phyloP scores from a whole-genome alignment of 2,329 filamentous ascomycete species.

The Sarocladium brachiariae region DNA sequence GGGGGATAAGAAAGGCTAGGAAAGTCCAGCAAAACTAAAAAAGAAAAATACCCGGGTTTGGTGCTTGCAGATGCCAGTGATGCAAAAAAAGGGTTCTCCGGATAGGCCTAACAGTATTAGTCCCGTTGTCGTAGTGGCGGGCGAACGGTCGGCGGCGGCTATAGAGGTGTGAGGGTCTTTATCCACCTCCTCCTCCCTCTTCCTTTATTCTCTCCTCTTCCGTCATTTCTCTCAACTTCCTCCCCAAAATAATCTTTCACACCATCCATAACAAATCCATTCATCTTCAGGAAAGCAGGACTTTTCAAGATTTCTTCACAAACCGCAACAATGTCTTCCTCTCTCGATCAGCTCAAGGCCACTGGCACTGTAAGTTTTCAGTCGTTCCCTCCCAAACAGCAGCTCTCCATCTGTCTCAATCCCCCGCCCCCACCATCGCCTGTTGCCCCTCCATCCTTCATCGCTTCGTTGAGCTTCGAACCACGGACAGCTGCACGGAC shows the following conservation, averaged over 20 bases:
- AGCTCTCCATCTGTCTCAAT: slow-evolving; percentile 17
- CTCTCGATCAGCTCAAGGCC: slow-evolving; percentile 96
- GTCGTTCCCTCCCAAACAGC: neutral
- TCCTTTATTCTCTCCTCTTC: slow-evolving; percentile 16
- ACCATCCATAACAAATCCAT: slow-evolving; percentile 4
- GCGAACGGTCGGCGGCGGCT: neutral
- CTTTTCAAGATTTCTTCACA: neutral
- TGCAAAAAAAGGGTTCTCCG: neutral
- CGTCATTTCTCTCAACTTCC: slow-evolving; percentile 10
- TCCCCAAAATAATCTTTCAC: neutral
- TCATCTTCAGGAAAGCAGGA: slow-evolving; percentile 3
- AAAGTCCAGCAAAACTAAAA: no score
- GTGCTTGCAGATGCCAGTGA: neutral
- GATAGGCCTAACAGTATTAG: no score
- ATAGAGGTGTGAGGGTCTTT: neutral
- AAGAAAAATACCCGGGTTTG: slow-evolving; percentile 6
- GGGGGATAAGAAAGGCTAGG: no score
- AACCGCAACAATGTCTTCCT: slow-evolving; percentile 61
- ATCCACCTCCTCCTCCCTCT: neutral
- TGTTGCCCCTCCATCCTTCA: slow-evolving; percentile 12
- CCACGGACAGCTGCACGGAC: neutral
- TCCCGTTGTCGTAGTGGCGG: no score
- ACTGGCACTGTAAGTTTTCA: slow-evolving; percentile 76
- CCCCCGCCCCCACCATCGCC: slow-evolving; percentile 22
- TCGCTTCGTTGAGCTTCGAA: neutral